phyloP scores from a whole-genome alignment of 441 rosid genomes.

The Isatis lusitanica region DNA sequence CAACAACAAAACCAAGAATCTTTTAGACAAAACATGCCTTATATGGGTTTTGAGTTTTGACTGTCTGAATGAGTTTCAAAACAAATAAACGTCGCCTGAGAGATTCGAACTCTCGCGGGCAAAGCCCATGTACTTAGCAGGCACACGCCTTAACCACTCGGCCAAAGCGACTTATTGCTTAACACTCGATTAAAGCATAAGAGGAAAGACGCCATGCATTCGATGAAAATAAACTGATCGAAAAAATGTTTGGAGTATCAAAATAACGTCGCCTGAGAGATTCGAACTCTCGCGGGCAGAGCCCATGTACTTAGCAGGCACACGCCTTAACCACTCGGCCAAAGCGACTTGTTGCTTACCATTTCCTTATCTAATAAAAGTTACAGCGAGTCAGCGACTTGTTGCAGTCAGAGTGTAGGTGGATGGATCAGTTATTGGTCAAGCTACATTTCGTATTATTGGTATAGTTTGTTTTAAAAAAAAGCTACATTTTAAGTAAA shows the following conservation, averaged over 20 bases:
- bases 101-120: constrained; percentile 98
- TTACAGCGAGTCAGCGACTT: no score
- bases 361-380: no score
- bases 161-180: constrained; percentile 41
- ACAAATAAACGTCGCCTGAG: constrained; percentile 65
- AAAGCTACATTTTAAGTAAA: not conserved
- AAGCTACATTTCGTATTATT: no score
- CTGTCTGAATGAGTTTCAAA: not conserved
- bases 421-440: no score
- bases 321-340: constrained; percentile 99
- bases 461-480: no score
- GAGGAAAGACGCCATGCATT: no score
- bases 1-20: constrained; percentile 24
- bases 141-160: constrained; percentile 99
- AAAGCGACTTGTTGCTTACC: constrained; percentile 39
- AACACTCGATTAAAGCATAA: no score
- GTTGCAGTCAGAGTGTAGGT: no score
- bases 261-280: constrained; percentile 80
- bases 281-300: constrained; percentile 99
- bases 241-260: no score
- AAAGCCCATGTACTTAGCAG: constrained; percentile 92
- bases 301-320: constrained; percentile 99
- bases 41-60: not conserved
- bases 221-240: no score
- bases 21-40: not conserved